Conservation (phyloP, 2,329 filamentous ascomycete species). For the Phyllosticta ampelicida region DNA sequence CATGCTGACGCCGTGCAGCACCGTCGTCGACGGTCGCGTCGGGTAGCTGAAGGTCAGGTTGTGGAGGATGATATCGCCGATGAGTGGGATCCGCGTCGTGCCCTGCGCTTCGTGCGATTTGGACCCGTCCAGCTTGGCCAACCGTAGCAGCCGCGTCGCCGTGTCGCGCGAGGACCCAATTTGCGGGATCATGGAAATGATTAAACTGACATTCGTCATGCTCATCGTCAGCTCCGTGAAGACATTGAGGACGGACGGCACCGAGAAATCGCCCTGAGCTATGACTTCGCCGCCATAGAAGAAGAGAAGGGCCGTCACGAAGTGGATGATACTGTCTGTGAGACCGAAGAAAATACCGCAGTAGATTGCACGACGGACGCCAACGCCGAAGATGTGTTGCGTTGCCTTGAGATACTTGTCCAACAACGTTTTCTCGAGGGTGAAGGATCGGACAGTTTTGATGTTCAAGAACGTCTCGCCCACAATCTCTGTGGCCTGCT, state of each 20-base stretch:
- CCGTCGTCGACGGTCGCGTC: constrained; percentile 37
- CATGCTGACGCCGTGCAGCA: constrained; percentile 58
- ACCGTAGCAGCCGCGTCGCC: constrained; percentile 60
- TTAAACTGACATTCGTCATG: constrained; percentile 58
- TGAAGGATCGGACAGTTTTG: constrained; percentile 63
- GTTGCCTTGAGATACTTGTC: constrained; percentile 49
- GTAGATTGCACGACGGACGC: constrained; percentile 54
- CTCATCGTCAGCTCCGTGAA: constrained; percentile 78
- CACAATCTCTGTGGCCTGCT: constrained; percentile 51
- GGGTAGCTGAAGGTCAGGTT: constrained; percentile 65
- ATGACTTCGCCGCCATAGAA: constrained; percentile 67
- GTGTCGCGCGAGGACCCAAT: constrained; percentile 64
- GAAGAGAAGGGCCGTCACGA: constrained; percentile 69
- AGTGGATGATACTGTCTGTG: constrained; percentile 61
- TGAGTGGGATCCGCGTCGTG: constrained; percentile 30
- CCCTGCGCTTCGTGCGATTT: constrained; percentile 50
- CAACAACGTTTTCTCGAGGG: constrained; percentile 61
- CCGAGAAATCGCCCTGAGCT: constrained; percentile 36
- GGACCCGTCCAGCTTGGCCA: constrained; percentile 48
- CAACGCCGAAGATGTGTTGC: constrained; percentile 45
- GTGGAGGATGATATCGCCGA: constrained; percentile 48
- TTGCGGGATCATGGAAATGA: constrained; percentile 69
- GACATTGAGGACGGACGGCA: constrained; percentile 57
- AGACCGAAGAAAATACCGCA: constrained; percentile 65
- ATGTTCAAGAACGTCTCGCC: constrained; percentile 71